Base-by-base conservation (phyloP, 805 yeast genomes). In the Candida andamanensis region DNA sequence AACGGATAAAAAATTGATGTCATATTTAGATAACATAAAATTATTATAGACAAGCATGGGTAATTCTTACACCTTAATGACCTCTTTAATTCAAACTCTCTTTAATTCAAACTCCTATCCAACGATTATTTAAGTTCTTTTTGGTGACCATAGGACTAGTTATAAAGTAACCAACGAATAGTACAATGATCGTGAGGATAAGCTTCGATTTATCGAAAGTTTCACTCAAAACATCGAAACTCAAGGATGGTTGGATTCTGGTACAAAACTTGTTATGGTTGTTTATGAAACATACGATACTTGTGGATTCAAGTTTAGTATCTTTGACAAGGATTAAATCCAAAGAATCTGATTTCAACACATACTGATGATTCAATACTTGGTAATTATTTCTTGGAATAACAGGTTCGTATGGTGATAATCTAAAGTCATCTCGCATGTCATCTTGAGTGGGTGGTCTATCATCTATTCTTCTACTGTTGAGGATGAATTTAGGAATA, bases 271-370 rank as follows among this genome's bases (percentile, higher is more conserved):
- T 53, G 50, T 85, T 94, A 28, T 67, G 56, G 17, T 48, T 39
- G 13, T 81, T 85, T 27, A 76, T 58, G 22, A 72, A 65, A 39
- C 92, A 78, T 1, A 84, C 72, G 13, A 85, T 67, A 2, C 81
- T 67, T 0, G 97, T 87, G 2, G 95, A 84, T 57, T 90, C 97
- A 31, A 87, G 62, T 24, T 74, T 69, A 0, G 97, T 83, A 2
- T 60, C 59, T 33, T 42, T 47, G n/a, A 54, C 44, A 32, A 65
- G 45, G 4, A 65, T 47, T 24, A 32, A 33, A 13, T 53, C 51
- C 3, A 42, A 36, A 2, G 37, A 39, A 15, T 32, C 40, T 4
- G 44, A 34, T 10, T 40, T 36, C n/a, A 65, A 45, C 37, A 53
- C 51, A 36, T 54, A 52, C 37, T 61, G 60, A 39, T 64, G 70